Evolutionary conservation across 2,329 filamentous ascomycete species (phyloP).

Genomic region (Clarireedia homoeocarpa): DNA sequence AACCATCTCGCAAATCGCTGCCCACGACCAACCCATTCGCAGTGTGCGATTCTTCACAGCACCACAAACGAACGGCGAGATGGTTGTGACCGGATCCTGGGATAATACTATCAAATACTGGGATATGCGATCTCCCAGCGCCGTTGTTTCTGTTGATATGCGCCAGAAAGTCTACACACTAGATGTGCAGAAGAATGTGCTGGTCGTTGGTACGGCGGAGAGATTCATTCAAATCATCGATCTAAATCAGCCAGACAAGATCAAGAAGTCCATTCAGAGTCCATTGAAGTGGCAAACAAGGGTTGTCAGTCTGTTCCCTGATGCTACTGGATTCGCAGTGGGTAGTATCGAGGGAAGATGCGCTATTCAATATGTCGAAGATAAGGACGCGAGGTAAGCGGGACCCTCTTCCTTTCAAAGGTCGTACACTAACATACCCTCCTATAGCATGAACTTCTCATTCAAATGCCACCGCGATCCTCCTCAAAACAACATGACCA

Average conservation of each 20-base stretch:
- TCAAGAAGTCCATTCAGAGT: constrained; percentile 95
- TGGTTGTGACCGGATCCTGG: constrained; percentile 89
- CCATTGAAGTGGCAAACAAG: constrained; percentile 98
- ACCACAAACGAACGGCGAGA: constrained; percentile 53
- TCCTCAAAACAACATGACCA: constrained; percentile 66
- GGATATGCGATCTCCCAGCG: constrained; percentile 63
- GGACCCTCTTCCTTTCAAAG: not conserved
- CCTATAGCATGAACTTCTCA: constrained; percentile 75
- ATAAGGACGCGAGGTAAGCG: constrained; percentile 71
- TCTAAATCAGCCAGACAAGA: constrained; percentile 76
- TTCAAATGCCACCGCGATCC: constrained; percentile 97
- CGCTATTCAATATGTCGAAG: constrained; percentile 96
- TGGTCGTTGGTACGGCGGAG: constrained; percentile 89
- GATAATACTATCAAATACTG: constrained; percentile 89
- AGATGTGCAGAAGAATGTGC: constrained; percentile 80
- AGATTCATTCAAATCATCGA: constrained; percentile 95
- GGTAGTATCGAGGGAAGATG: constrained; percentile 96
- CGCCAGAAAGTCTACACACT: constrained; percentile 84
- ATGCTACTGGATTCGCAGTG: constrained; percentile 86
- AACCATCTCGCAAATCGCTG: constrained; percentile 61
- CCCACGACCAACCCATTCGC: constrained; percentile 77
- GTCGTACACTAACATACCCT: not conserved
- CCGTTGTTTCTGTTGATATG: constrained; percentile 57
- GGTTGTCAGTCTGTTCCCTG: constrained; percentile 89
- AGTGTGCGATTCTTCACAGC: constrained; percentile 70